phyloP scores from a whole-genome alignment of 441 rosid species.

The Gossypium laxum region DNA sequence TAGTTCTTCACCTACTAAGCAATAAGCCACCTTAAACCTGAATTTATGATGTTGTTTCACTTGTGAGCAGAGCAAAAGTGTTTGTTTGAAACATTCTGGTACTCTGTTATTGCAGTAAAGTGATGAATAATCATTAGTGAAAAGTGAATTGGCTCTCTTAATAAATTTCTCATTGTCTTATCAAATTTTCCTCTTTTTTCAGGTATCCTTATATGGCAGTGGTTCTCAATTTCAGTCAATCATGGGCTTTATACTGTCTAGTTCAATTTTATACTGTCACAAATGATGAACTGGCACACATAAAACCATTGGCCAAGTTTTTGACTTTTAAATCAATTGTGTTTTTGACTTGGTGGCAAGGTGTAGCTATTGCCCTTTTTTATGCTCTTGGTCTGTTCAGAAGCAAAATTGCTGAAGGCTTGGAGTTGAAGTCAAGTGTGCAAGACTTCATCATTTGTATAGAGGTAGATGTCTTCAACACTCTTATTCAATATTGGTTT shows the following conservation, averaged over 20 bases:
- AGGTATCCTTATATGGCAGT: slow-evolving; percentile 96
- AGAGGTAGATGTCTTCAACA: slow-evolving; percentile 56
- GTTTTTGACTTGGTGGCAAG: slow-evolving; percentile 99
- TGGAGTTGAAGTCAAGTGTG: slow-evolving; percentile 79
- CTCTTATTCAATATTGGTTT: too few species aligned
- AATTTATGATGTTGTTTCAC: neutral
- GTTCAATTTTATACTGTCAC: slow-evolving; percentile 84
- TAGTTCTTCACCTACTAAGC: neutral
- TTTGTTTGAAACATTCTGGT: neutral
- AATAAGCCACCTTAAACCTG: neutral
- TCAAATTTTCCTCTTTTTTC: slow-evolving; percentile 22
- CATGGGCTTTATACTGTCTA: slow-evolving; percentile 94
- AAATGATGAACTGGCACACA: slow-evolving; percentile 81
- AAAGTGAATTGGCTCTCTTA: neutral
- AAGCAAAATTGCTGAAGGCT: slow-evolving; percentile 68
- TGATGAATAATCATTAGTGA: neutral
- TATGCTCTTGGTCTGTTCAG: slow-evolving; percentile 74
- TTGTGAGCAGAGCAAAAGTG: neutral
- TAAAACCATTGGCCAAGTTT: slow-evolving; percentile 88
- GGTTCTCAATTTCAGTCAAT: slow-evolving; percentile 87
- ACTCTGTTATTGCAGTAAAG: neutral
- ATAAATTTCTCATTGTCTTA: slow-evolving; percentile 15
- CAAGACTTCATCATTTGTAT: slow-evolving; percentile 96
- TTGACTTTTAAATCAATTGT: slow-evolving; percentile 88
- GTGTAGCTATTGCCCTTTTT: slow-evolving; percentile 87